Evolutionary conservation across 179 eudicot species (phyloP).

Genomic region (Corrigiola litoralis): DNA sequence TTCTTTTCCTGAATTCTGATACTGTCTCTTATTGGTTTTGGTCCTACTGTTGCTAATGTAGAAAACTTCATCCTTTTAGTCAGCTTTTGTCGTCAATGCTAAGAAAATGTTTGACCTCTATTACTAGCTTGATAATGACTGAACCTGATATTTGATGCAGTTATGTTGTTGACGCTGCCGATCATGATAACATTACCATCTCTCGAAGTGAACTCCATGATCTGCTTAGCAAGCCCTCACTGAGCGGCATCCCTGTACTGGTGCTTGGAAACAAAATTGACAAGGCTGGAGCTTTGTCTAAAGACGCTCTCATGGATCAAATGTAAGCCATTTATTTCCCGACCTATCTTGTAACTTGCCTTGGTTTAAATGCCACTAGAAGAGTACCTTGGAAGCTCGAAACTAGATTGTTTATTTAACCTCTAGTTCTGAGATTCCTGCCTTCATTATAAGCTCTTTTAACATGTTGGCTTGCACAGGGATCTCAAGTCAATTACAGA

Average conservation of each 20-base stretch:
- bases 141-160: conserved; percentile 38
- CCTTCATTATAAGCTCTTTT: background rate
- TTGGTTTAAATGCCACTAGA: background rate
- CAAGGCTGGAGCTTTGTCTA: conserved; percentile 75
- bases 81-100: background rate
- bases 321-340: conserved; percentile 49
- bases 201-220: conserved; percentile 95
- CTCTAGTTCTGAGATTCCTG: background rate
- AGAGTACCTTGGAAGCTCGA: background rate
- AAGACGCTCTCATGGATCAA: conserved; percentile 75
- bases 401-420: background rate
- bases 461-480: conserved; percentile 43
- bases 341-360: background rate
- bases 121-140: background rate
- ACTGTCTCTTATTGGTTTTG: background rate
- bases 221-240: conserved; percentile 75
- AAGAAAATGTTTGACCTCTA: background rate
- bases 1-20: background rate
- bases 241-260: conserved; percentile 84
- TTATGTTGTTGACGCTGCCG: conserved; percentile 97
- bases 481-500: conserved; percentile 72
- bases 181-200: conserved; percentile 78
- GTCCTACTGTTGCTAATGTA: background rate
- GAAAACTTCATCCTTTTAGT: background rate
- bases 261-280: conserved; percentile 98